A percentile compares a stretch with the other conserved stretches of the same genome.
These are phyloP conservation scores for Leucosporidium yakuticum DNA, from an alignment of 768 basidiomycete species.

Conservation along the genomic window DNA sequence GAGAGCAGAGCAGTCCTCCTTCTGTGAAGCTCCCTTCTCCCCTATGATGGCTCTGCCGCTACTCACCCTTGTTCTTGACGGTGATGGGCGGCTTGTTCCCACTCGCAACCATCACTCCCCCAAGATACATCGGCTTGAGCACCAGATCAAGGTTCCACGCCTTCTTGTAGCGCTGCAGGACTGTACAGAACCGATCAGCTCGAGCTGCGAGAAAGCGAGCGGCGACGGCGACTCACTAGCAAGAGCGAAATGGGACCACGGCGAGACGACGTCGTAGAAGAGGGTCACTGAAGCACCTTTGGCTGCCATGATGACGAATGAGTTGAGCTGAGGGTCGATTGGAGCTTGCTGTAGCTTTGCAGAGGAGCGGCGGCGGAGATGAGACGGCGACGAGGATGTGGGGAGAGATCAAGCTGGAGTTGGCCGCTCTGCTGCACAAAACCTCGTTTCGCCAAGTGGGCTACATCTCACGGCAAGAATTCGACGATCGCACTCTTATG, in stretches of 20 bases:
- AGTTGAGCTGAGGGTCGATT: not conserved
- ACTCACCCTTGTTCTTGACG: slow-evolving; percentile 26
- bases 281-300: slow-evolving; percentile 1
- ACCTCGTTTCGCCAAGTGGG: not conserved
- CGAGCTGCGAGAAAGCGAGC: not conserved
- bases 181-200: not conserved
- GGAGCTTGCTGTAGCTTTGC: not conserved
- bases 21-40: too few species aligned
- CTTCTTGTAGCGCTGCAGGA: slow-evolving; percentile 7
- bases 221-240: not conserved
- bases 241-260: slow-evolving; percentile 14
- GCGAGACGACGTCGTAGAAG: slow-evolving; percentile 16
- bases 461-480: not conserved
- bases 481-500: too few species aligned
- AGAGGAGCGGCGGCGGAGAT: too few species aligned
- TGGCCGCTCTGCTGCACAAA: too few species aligned
- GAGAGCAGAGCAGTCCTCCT: not conserved
- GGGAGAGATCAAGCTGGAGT: too few species aligned
- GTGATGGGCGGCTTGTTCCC: slow-evolving; percentile 28
- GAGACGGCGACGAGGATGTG: too few species aligned
- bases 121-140: slow-evolving; percentile 25
- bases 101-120: slow-evolving; percentile 23
- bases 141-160: slow-evolving; percentile 16
- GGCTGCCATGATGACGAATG: too few species aligned
- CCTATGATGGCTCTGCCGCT: too few species aligned